Conservation (phyloP, 2,329 filamentous ascomycete genomes). For the Hirsutella rhossiliensis region DNA sequence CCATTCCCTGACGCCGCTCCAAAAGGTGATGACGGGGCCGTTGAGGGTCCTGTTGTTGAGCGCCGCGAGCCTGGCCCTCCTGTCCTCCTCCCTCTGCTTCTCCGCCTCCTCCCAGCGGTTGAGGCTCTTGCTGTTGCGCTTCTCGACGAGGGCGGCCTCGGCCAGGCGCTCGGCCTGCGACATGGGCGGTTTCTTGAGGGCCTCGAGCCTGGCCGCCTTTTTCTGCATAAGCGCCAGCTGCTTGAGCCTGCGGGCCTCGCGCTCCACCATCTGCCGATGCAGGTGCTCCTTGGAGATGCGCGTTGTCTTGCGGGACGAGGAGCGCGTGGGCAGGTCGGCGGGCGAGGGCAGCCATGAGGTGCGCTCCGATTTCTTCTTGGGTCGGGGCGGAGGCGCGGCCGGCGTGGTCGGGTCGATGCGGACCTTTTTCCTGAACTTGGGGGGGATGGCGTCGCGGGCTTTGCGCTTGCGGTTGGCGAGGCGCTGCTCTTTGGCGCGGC, state of each 20-base stretch:
- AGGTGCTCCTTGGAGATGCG: slow-evolving; percentile 48
- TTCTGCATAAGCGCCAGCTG: slow-evolving; percentile 57
- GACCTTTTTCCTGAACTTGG: slow-evolving; percentile 62
- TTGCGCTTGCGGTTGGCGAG: slow-evolving; percentile 67
- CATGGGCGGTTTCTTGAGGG: slow-evolving; percentile 66
- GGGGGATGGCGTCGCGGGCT: slow-evolving; percentile 60
- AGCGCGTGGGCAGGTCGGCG: slow-evolving; percentile 43
- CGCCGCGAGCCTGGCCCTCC: slow-evolving; percentile 72
- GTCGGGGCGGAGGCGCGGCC: slow-evolving; percentile 31
- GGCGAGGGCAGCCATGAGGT: slow-evolving; percentile 44
- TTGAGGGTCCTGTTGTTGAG: slow-evolving; percentile 77
- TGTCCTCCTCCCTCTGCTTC: slow-evolving; percentile 74
- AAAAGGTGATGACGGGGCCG: slow-evolving; percentile 82
- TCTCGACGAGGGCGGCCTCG: slow-evolving; percentile 74
- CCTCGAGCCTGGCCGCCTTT: slow-evolving; percentile 58
- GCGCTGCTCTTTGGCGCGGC: slow-evolving; percentile 57
- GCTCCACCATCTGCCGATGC: slow-evolving; percentile 61
- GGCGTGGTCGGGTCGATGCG: slow-evolving; percentile 48
- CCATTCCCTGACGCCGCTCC: slow-evolving; percentile 84
- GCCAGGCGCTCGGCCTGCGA: slow-evolving; percentile 77
- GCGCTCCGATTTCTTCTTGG: slow-evolving; percentile 49
- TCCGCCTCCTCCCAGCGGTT: slow-evolving; percentile 93
- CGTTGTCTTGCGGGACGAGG: slow-evolving; percentile 46
- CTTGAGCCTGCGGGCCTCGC: slow-evolving; percentile 57
- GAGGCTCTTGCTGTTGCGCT: slow-evolving; percentile 76